These are phyloP conservation scores for Nitzschia sp. DNA, from an alignment of 108 stramenopile genomes.

Conservation along the genomic window DNA sequence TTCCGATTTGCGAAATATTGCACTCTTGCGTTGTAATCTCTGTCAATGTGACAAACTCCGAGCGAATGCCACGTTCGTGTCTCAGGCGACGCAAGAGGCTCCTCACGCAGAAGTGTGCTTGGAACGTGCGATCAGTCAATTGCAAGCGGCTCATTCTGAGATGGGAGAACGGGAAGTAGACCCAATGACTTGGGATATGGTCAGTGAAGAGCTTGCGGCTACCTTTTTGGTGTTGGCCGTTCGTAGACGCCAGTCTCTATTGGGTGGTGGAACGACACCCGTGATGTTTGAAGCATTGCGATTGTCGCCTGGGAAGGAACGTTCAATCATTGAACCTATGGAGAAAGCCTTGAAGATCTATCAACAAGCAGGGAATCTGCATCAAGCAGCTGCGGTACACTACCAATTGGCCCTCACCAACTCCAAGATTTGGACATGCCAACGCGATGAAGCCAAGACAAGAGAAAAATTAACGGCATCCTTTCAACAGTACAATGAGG, in stretches of 20 bases:
- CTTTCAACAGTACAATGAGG: conserved; percentile 62
- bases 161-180: conserved; percentile 72
- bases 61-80: conserved; percentile 60
- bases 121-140: conserved; percentile 74
- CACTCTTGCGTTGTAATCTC: conserved; percentile 76
- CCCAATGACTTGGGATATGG: conserved; percentile 82
- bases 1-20: conserved; percentile 66
- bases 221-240: conserved; percentile 79
- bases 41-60: conserved; percentile 78
- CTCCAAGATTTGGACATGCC: conserved; percentile 80
- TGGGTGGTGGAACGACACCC: conserved; percentile 56
- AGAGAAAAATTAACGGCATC: conserved; percentile 75
- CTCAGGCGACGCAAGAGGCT: conserved; percentile 25
- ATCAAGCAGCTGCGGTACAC: conserved; percentile 82
- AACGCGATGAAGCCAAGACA: conserved; percentile 74
- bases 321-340: conserved; percentile 79
- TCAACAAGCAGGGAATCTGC: conserved; percentile 60
- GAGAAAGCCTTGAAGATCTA: conserved; percentile 73
- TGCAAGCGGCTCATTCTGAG: conserved; percentile 67
- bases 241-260: conserved; percentile 67
- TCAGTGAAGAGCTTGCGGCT: conserved; percentile 76
- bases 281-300: conserved; percentile 52
- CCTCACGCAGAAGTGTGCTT: conserved; percentile 71
- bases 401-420: conserved; percentile 82
- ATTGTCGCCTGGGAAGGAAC: conserved; percentile 68